Base-by-base conservation (phyloP, 139 green algal genomes). In the Picochlorum sp. region DNA sequence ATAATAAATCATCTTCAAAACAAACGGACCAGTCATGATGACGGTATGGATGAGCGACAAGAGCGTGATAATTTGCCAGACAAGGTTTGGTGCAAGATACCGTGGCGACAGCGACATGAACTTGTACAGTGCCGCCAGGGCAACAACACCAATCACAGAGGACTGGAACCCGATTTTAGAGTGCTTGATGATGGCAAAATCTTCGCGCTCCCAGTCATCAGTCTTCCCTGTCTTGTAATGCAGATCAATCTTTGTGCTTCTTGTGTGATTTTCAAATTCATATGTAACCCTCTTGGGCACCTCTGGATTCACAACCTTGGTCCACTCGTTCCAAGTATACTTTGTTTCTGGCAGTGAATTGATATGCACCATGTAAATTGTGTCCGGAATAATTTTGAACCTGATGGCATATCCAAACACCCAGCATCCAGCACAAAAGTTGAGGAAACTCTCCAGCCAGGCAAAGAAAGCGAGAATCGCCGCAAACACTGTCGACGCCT, bases 201-300 rank as follows among this genome's bases (percentile, higher is more conserved):
- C 71, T 55, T 84, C 66, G 1, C 54, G 63, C 26, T 70, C 72
- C 57, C 66, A 72, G 30, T 80, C 75, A 18, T 80, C 71, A 5
- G 70, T 81, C 67, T 83, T 83, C 60, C 58, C 65, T 50, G 67
- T 67, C 57, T 84, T 82, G 65, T 82, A 84, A 49, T 63, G 52
- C 56, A 69, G 67, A 66, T 83, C 77, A n/a, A 81, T 66, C 10
- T 57, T 61, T 60, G 62, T 70, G 15, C 23, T 62, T 49, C 63
- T 63, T 23, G 31, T 9, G 44, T 20, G 59, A 61, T 49, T 62
- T 49, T 45, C 3, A 24, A 77, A 74, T 28, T 11, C 34, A 26
- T 72, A 49, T 2, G 16, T 11, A 10, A 65, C 45, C 11, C 21
- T 52, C 44, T 49, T 11, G 0, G 74, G 66, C 3, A 28, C 14